Conservation (phyloP, 768 basidiomycete species). For the Rhizopogon roseolus region DNA sequence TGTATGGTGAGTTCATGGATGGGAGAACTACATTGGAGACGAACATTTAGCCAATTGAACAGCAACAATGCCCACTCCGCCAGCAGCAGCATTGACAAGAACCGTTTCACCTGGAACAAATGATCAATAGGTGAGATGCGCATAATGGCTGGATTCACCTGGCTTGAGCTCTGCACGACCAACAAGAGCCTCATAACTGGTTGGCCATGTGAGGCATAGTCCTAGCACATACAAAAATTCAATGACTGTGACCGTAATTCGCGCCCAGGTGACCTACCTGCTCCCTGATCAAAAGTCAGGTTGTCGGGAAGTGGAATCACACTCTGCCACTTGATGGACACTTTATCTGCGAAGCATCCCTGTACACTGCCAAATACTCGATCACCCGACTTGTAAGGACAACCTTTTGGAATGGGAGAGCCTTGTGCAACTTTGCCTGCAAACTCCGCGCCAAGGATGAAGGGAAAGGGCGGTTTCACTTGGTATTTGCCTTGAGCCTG, state of each 20-base stretch:
- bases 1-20: not conserved
- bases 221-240: slow-evolving; percentile 35
- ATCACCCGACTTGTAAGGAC: slow-evolving; percentile 76
- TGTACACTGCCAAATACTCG: slow-evolving; percentile 81
- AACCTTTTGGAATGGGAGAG: slow-evolving; percentile 77
- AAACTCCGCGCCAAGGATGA: slow-evolving; percentile 82
- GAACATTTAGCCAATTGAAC: slow-evolving; percentile 90
- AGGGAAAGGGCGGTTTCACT: slow-evolving; percentile 76
- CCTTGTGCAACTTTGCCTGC: slow-evolving; percentile 66
- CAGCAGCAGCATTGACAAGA: slow-evolving; percentile 92
- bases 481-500: slow-evolving; percentile 92
- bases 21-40: slow-evolving; percentile 2
- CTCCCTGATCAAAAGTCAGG: slow-evolving; percentile 82
- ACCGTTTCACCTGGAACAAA: slow-evolving; percentile 72
- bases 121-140: not conserved
- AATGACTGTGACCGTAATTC: not conserved
- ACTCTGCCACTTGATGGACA: slow-evolving; percentile 45
- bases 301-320: slow-evolving; percentile 68
- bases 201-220: slow-evolving; percentile 86
- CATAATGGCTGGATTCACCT: slow-evolving; percentile 37
- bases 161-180: slow-evolving; percentile 76
- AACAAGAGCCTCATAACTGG: slow-evolving; percentile 88
- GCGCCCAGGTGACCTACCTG: slow-evolving; percentile 41
- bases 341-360: slow-evolving; percentile 78
- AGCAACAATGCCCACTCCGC: slow-evolving; percentile 90